Conservation (phyloP, 2,329 filamentous ascomycete genomes). For the Pseudogymnoascus sp. region DNA sequence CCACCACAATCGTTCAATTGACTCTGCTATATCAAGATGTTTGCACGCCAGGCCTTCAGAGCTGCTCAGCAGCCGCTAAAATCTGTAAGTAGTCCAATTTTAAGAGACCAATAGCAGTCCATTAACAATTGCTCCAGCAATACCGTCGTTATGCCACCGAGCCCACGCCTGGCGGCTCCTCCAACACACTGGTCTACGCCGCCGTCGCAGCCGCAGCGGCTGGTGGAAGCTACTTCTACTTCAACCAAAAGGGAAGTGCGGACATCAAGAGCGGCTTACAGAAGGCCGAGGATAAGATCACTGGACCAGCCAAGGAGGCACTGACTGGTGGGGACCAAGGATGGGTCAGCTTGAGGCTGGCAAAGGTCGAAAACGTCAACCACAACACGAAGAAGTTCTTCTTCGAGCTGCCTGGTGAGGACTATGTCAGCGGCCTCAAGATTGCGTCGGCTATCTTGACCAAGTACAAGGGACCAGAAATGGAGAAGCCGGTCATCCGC, state of each 20-base stretch:
- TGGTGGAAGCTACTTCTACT: conserved; percentile 50
- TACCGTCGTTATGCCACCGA: conserved; percentile 69
- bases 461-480: conserved; percentile 78
- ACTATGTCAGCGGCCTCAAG: conserved; percentile 74
- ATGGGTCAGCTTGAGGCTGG: conserved; percentile 73
- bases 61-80: conserved; percentile 53
- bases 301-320: conserved; percentile 36
- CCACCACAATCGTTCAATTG: conserved; percentile 10
- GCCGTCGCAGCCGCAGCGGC: conserved; percentile 53
- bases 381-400: conserved; percentile 92
- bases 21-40: conserved; percentile 43
- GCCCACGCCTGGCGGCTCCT: conserved; percentile 37
- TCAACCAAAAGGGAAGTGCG: conserved; percentile 38
- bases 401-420: conserved; percentile 77
- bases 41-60: conserved; percentile 57
- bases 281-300: conserved; percentile 49
- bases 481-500: conserved; percentile 77
- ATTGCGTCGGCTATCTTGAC: conserved; percentile 84
- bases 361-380: conserved; percentile 72
- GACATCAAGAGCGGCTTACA: conserved; percentile 46
- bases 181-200: conserved; percentile 52
- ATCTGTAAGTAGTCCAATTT: conserved; percentile 43
- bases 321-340: conserved; percentile 86
- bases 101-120: conserved; percentile 12
- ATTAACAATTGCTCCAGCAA: conserved; percentile 37